Conservation (phyloP, 345 rosid species). For the Eucalyptus brandiana region DNA sequence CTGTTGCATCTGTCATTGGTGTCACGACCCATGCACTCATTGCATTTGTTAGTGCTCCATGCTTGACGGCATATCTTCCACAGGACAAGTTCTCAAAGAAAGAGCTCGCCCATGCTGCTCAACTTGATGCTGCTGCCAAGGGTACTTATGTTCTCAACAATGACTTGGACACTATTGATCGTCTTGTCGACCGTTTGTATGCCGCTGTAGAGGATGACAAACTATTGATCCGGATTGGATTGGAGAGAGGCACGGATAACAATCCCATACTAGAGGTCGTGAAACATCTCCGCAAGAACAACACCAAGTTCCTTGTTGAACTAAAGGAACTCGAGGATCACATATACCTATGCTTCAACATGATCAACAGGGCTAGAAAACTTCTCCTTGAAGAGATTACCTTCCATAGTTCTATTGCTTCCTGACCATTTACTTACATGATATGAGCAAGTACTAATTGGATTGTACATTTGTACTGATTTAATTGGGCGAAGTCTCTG, state of each 20-base stretch:
- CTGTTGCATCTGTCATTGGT: constrained; percentile 19
- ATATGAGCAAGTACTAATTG: not conserved
- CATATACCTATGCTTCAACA: constrained; percentile 45
- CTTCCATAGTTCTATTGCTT: constrained; percentile 1
- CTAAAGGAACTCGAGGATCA: constrained; percentile 62
- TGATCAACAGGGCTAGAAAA: constrained; percentile 46
- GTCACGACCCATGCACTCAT: constrained; percentile 45
- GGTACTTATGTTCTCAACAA: constrained; percentile 8
- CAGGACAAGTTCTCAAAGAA: constrained; percentile 26
- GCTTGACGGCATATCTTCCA: constrained; percentile 28
- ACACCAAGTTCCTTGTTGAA: constrained; percentile 15
- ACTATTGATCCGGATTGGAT: too few species aligned
- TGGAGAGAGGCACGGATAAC: constrained; percentile 6
- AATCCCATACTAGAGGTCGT: constrained; percentile 32
- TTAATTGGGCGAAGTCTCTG: not conserved
- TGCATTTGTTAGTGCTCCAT: constrained; percentile 37
- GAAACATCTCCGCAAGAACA: constrained; percentile 39
- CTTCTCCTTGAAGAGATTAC: constrained; percentile 36
- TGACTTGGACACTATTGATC: too few species aligned
- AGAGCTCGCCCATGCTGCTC: constrained; percentile 38
- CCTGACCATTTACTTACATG: not conserved
- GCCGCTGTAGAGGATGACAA: too few species aligned
- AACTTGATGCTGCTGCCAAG: constrained; percentile 59
- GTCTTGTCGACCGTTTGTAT: too few species aligned
- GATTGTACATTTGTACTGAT: not conserved